Conservation (phyloP, 176 grass and related monocot species). For the Coix lacrymajobi region DNA sequence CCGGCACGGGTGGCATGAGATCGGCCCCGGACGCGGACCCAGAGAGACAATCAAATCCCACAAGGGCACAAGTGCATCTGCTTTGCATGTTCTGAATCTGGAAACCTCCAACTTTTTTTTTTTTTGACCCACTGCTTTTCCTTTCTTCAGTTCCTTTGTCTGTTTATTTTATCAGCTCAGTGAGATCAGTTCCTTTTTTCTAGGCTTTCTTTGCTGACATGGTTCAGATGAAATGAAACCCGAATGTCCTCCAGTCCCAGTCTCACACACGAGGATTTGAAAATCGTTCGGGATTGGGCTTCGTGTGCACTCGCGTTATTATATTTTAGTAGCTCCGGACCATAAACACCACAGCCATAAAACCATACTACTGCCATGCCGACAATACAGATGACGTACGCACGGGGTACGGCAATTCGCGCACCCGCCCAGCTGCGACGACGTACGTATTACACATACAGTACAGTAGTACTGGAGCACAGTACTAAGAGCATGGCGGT, state of each 20-base stretch:
- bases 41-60: too few species aligned
- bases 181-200: not conserved
- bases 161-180: not conserved
- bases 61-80: not conserved
- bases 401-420: too few species aligned
- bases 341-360: too few species aligned
- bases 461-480: too few species aligned
- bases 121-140: not conserved
- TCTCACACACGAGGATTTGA: not conserved
- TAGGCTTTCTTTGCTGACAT: not conserved
- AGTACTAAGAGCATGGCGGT: too few species aligned
- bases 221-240: not conserved
- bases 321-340: too few species aligned
- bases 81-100: slow-evolving; percentile 33
- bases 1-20: not conserved
- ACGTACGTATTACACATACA: not conserved
- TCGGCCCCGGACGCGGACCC: not conserved
- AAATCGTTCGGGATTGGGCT: not conserved
- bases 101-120: not conserved
- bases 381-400: too few species aligned
- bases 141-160: not conserved
- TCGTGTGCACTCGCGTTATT: not conserved
- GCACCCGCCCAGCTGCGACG: too few species aligned
- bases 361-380: too few species aligned
- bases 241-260: not conserved